Base-by-base conservation (phyloP, 352 stramenopile genomes). In the Phytophthora idaei region DNA sequence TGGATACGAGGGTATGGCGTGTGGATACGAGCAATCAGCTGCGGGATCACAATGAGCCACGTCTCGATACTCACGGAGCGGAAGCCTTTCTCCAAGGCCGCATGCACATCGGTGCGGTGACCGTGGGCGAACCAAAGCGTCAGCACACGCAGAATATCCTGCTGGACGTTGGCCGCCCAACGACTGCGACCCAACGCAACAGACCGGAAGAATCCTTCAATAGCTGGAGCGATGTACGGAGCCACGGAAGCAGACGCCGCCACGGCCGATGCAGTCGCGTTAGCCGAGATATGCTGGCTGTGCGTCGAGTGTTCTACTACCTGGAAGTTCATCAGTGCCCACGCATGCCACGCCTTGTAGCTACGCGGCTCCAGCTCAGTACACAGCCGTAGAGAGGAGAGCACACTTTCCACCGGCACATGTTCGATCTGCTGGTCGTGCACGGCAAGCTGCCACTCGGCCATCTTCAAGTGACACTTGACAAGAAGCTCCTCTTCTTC, bases 121-220 rank as follows among this genome's bases (percentile, higher is more conserved):
- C 97, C 97, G 75, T 99, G 97, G 5, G 95, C 89, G 69, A 99
- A 99, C 80, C 98, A 98, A 29, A 99, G 96, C 48, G 96, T 99
- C 5, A 99, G 76, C 9, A 99, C 83, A 57, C 98, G 98, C 34
- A 99, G 67, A 65, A 99, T 97, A 73, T 99, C 98, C 71, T 99
- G 97, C 63, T 98, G 96, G 1, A 99, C 97, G 46, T 98, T 98
- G 9, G 97, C 97, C 72, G 89, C 97, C 90, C 94, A 98, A 44
- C 93, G 89, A 57, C 96, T 98, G 28, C 93, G 95, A 8, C 97
- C 97, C 27, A 99, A 79, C 53, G 89, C 92, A 36, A 99, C 98
- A 2, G 95, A 97, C 27, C 86, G 86, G 54, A 99, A 97, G 81
- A 99, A 99, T 0, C 97, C 84, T 56, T 90, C 76, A 52, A 93